Conservation (phyloP, 805 yeast genomes). For the Ogataea populi-albae region DNA sequence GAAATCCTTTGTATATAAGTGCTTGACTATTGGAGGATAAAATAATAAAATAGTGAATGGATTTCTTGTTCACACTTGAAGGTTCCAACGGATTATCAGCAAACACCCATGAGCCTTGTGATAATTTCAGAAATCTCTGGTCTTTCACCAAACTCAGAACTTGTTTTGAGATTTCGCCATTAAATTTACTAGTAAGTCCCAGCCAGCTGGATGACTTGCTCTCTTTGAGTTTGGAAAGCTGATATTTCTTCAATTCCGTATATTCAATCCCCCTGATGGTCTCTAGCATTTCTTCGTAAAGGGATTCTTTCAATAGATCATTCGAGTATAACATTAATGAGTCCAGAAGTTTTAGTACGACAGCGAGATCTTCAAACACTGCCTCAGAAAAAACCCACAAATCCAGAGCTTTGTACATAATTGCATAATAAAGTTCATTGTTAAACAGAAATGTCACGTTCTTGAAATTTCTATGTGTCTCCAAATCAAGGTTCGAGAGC, state of each 20-base stretch:
- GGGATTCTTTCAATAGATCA: slow-evolving; percentile 16
- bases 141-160: slow-evolving; percentile 70
- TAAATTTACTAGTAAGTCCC: slow-evolving; percentile 44
- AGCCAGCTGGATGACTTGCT: slow-evolving; percentile 43
- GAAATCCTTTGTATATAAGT: slow-evolving; percentile 59
- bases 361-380: slow-evolving; percentile 47
- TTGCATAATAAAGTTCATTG: slow-evolving; percentile 51
- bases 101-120: slow-evolving; percentile 80
- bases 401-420: slow-evolving; percentile 55
- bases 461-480: slow-evolving; percentile 37
- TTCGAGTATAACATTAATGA: slow-evolving; percentile 32
- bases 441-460: slow-evolving; percentile 44
- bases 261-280: slow-evolving; percentile 42
- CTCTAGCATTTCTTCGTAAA: slow-evolving; percentile 44
- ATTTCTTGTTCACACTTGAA: slow-evolving; percentile 14
- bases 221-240: slow-evolving; percentile 43
- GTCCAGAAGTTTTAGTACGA: slow-evolving; percentile 45
- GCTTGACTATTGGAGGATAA: slow-evolving; percentile 66
- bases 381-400: slow-evolving; percentile 68
- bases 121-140: slow-evolving; percentile 67
- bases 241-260: slow-evolving; percentile 51
- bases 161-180: slow-evolving; percentile 49
- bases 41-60: slow-evolving; percentile 48
- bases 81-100: slow-evolving; percentile 48
- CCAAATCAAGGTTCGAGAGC: slow-evolving; percentile 15